Evolutionary conservation across 1,139 yeast species (phyloP).

Genomic region (Kurtzmaniella quercitrusa): DNA sequence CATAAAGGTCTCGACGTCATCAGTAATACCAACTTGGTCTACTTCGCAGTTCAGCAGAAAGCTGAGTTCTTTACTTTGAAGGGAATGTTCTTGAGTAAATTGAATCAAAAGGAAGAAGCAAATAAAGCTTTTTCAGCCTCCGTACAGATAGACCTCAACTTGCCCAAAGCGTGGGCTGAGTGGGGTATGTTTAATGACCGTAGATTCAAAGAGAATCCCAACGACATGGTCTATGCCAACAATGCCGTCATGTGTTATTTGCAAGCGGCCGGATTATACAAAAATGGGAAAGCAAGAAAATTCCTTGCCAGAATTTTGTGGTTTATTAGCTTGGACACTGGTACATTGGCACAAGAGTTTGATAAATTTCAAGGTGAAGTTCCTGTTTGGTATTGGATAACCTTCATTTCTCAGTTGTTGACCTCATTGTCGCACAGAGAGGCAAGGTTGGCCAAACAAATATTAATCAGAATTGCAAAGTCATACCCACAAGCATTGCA

Average conservation of each 20-base stretch:
- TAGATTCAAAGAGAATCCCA: conserved; percentile 79
- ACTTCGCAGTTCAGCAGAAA: conserved; percentile 95
- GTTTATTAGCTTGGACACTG: conserved; percentile 87
- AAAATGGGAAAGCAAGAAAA: conserved; percentile 86
- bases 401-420: conserved; percentile 90
- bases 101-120: conserved; percentile 89
- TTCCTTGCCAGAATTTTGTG: conserved; percentile 86
- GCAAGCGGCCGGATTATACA: conserved; percentile 96
- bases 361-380: conserved; percentile 93
- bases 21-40: conserved; percentile 91
- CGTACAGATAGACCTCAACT: conserved; percentile 86
- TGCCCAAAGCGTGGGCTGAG: conserved; percentile 99
- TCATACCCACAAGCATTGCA: conserved; percentile 96
- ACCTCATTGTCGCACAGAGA: conserved; percentile 89
- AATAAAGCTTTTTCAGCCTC: conserved; percentile 97
- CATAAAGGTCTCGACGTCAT: conserved; percentile 96
- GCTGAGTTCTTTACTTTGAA: conserved; percentile 96
- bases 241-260: conserved; percentile 94
- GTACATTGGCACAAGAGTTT: conserved; percentile 81
- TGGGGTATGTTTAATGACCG: conserved; percentile 97
- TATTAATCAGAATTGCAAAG: conserved; percentile 88
- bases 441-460: conserved; percentile 82
- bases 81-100: conserved; percentile 94
- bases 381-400: conserved; percentile 99
- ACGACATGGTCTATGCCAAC: conserved; percentile 80